Evolutionary conservation across 305 asterid species (phyloP).

Genomic region (Fraxinus dipetala): DNA sequence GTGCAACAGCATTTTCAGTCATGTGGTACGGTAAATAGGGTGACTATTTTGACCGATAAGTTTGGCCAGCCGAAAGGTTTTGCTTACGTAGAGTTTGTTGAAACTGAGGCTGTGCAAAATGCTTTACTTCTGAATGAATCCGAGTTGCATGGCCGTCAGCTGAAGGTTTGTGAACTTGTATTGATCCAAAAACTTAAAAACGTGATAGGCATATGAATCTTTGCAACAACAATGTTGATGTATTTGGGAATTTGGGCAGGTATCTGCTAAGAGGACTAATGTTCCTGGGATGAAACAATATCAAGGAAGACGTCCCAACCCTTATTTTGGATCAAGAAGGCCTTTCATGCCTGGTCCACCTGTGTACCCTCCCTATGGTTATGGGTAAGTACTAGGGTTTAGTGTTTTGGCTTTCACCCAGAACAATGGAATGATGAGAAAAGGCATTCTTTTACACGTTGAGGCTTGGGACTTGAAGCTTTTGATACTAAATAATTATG

Average conservation of each 20-base stretch:
- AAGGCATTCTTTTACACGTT: not conserved
- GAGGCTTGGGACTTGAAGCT: not conserved
- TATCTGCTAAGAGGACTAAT: slow-evolving; percentile 58
- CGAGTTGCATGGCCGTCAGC: slow-evolving; percentile 47
- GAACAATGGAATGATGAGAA: not conserved
- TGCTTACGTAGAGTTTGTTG: slow-evolving; percentile 47
- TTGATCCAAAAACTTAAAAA: not conserved
- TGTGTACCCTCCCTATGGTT: slow-evolving; percentile 35
- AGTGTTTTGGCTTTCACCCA: not conserved
- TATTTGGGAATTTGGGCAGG: slow-evolving; percentile 29
- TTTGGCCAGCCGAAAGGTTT: slow-evolving; percentile 48
- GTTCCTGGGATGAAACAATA: slow-evolving; percentile 54
- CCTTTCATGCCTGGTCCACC: slow-evolving; percentile 38
- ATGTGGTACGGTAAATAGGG: slow-evolving; percentile 51
- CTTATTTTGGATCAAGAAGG: slow-evolving; percentile 38
- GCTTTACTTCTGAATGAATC: slow-evolving; percentile 37
- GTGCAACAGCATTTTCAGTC: slow-evolving; percentile 47
- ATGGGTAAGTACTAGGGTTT: slow-evolving; percentile 41
- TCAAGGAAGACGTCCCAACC: slow-evolving; percentile 47
- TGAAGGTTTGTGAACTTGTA: slow-evolving; percentile 35
- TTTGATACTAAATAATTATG: not conserved
- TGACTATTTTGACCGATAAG: slow-evolving; percentile 44
- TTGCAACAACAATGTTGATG: not conserved
- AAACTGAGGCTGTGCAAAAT: slow-evolving; percentile 43
- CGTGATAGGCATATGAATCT: not conserved